phyloP scores from a whole-genome alignment of 768 basidiomycete species.

The Lactarius hatsudake region DNA sequence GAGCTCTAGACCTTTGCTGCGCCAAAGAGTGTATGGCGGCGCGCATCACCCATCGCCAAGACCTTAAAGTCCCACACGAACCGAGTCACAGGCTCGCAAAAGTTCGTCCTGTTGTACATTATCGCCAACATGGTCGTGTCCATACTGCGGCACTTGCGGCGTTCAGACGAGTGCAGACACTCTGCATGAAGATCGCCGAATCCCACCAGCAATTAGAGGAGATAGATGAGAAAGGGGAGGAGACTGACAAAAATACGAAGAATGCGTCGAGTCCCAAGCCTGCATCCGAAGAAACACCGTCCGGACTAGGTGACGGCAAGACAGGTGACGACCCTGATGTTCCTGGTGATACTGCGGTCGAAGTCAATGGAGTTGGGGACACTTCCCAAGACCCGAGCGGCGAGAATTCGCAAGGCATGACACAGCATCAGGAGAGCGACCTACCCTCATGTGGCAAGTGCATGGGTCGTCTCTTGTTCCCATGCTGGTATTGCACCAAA shows the following conservation, averaged over 20 bases:
- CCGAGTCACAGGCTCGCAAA: constrained; percentile 6
- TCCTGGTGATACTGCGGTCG: too few relatives aligned
- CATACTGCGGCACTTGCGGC: background rate
- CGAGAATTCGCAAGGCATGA: background rate
- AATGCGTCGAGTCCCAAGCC: background rate
- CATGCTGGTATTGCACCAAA: constrained; percentile 3
- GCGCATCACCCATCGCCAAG: constrained; percentile 20
- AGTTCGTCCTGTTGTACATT: background rate
- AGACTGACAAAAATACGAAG: background rate
- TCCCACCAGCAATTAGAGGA: too few relatives aligned
- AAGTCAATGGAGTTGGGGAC: too few relatives aligned
- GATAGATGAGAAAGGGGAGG: background rate
- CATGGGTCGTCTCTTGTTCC: constrained; percentile 19
- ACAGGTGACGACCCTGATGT: background rate
- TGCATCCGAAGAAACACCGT: too few relatives aligned
- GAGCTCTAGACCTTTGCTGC: constrained; percentile 35
- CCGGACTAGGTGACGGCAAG: background rate
- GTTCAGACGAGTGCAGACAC: background rate
- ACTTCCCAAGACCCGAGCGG: too few relatives aligned
- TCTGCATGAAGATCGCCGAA: background rate
- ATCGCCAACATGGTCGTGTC: constrained; percentile 9
- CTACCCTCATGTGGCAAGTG: constrained; percentile 29
- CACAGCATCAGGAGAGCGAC: constrained; percentile 25
- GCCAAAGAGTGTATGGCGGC: constrained; percentile 29
- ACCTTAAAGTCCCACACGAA: constrained; percentile 18